Evolutionary conservation across 2,329 filamentous ascomycete species (phyloP), one percentile per base, ranked within the genome.

Genomic region (Talaromyces atroroseus): DNA sequence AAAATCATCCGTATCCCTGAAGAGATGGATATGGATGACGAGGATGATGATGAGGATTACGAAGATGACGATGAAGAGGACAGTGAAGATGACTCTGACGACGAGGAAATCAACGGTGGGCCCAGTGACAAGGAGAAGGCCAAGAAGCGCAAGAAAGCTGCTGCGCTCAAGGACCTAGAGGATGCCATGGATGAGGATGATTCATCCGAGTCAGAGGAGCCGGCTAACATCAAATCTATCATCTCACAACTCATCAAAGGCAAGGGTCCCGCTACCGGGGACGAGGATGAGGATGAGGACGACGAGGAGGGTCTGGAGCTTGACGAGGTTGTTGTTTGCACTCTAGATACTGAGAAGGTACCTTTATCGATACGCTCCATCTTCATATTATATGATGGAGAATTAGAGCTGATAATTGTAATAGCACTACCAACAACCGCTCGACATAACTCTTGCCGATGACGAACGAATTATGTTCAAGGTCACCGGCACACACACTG

Each of bases 311-410:
- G 81, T 24, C 74, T 82, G 53, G 84, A 90, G 68, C 78, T 92
- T 53, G 90, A 96, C 74, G 89, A 96, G 79, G 90, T 89, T 66
- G 91, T 97, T 65, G 78, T 99, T 66, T 99, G 94, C 84, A 99
- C 94, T 60, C 84, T 99, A 54, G 92, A 97, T 77, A 89, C 92
- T 32, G 85, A 90, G 74, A 89, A 87, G 79, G 94, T 96, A 86
- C 73, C 82, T 70, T 46, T 49, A 10, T 38, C 4, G 21, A 2
- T 11, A 20, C 21, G 49, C 11, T 18, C 49, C 34, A 21, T 42
- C 10, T 5, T 24, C 26, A 49, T 38, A 20, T 50, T 42, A 40
- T 42, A 40, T 23, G 14, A 40, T 10, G 18, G 2, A 8, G 40
- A 44, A 44, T 21, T 8, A 20, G 40, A 23, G 40, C 40, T 44